These are phyloP conservation scores for Mycena kentingensis DNA, from an alignment of 768 basidiomycete species.

Conservation along the genomic window DNA sequence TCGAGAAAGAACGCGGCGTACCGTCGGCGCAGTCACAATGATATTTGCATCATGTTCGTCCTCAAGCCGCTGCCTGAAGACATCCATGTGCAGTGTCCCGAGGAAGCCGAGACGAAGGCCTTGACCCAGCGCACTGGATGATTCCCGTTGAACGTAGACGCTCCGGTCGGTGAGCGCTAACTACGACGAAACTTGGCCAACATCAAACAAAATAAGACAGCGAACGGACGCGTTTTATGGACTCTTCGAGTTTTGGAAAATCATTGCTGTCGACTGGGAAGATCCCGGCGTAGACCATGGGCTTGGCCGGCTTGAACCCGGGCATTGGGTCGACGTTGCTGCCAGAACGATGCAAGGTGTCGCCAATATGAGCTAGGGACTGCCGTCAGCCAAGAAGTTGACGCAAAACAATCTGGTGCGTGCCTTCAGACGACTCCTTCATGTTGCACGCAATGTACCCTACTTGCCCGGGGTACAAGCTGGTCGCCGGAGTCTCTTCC, in stretches of 20 bases:
- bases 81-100: constrained; percentile 95
- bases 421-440: constrained; percentile 95
- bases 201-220: constrained; percentile 10
- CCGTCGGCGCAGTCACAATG: constrained; percentile 94
- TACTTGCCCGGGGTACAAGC: constrained; percentile 77
- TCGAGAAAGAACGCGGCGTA: constrained; percentile 58
- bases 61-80: constrained; percentile 92
- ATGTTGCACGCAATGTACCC: constrained; percentile 94
- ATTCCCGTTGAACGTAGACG: constrained; percentile 88
- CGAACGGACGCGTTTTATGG: constrained; percentile 75
- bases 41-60: constrained; percentile 96
- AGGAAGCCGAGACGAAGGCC: constrained; percentile 94
- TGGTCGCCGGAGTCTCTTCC: constrained; percentile 56
- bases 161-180: constrained; percentile 85
- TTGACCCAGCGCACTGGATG: constrained; percentile 92
- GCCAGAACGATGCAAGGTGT: constrained; percentile 82
- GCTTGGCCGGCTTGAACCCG: constrained; percentile 88
- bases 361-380: constrained; percentile 82
- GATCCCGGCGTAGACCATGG: constrained; percentile 96
- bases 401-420: background rate
- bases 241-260: constrained; percentile 94
- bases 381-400: background rate
- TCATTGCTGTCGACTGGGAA: constrained; percentile 92
- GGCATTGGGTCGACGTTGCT: constrained; percentile 79
- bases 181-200: constrained; percentile 39